phyloP scores from a whole-genome alignment of 2,329 filamentous ascomycete species.

The Aspergillus quadricinctus region DNA sequence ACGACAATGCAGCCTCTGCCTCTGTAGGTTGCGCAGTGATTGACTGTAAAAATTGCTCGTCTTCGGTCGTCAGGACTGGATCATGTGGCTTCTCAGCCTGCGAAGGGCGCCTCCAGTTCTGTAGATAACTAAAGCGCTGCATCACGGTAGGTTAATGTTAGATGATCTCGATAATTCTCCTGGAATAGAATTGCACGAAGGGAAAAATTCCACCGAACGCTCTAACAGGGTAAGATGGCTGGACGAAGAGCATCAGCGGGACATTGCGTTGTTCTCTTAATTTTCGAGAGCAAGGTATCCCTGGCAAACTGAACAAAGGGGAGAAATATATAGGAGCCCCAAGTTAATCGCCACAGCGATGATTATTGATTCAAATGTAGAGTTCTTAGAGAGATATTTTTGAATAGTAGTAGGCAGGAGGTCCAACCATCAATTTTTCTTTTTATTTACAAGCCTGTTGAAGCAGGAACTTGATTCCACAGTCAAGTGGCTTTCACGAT shows the following conservation, averaged over 20 bases:
- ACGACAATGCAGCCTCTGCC: constrained; percentile 4
- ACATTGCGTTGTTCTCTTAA: not conserved
- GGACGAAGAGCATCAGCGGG: not conserved
- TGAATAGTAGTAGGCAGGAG: not conserved
- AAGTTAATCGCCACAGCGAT: not conserved
- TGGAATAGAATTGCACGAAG: not conserved
- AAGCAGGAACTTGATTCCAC: not conserved
- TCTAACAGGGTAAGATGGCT: not conserved
- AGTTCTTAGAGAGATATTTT: not conserved
- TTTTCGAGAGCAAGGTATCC: not conserved
- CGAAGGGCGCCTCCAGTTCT: constrained; percentile 34
- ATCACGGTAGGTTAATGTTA: constrained; percentile 19
- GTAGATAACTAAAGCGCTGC: constrained; percentile 43
- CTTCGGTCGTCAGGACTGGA: constrained; percentile 56
- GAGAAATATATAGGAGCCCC: not conserved
- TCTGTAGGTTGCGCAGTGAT: constrained; percentile 45
- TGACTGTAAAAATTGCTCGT: constrained; percentile 53
- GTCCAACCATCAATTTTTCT: not conserved
- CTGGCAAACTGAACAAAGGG: not conserved
- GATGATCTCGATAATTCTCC: not conserved
- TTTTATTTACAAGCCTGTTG: not conserved
- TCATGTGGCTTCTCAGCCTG: constrained; percentile 28
- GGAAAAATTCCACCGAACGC: not conserved
- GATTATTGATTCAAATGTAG: not conserved
- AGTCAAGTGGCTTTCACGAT: not conserved